These are phyloP conservation scores for Tetrapisispora fleetii DNA, from an alignment of 805 yeast genomes.

Conservation along the genomic window DNA sequence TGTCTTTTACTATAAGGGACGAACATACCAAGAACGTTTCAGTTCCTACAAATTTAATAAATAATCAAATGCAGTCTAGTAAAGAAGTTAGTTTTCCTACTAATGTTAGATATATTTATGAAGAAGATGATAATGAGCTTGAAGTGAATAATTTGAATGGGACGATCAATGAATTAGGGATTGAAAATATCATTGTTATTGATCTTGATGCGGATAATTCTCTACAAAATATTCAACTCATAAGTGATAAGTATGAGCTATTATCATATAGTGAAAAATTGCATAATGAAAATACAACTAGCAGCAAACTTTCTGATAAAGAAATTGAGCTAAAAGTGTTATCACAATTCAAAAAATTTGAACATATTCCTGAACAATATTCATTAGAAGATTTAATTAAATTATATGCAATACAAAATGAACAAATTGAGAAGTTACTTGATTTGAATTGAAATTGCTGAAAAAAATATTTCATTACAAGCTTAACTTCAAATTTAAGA, in stretches of 20 bases:
- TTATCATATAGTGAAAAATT: slow-evolving; percentile 10
- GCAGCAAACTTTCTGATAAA: not conserved
- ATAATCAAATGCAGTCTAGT: slow-evolving; percentile 3
- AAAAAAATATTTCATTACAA: not conserved
- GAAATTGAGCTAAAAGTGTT: slow-evolving; percentile 19
- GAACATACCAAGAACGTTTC: not conserved
- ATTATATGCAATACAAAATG: slow-evolving; percentile 21
- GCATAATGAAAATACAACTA: not conserved
- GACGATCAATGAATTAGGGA: slow-evolving; percentile 7
- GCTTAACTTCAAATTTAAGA: slow-evolving; percentile 9
- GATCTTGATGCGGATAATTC: slow-evolving; percentile 14
- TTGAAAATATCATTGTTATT: slow-evolving; percentile 22
- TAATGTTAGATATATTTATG: slow-evolving; percentile 24
- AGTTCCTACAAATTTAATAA: slow-evolving; percentile 6
- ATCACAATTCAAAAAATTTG: slow-evolving; percentile 18
- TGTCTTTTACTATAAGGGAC: not conserved
- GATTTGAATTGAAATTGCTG: not conserved
- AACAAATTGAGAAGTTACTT: slow-evolving; percentile 14
- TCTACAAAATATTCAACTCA: slow-evolving; percentile 15
- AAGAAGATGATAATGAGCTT: slow-evolving; percentile 18
- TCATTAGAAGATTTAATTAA: slow-evolving; percentile 16
- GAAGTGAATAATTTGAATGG: slow-evolving; percentile 3
- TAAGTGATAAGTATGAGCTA: slow-evolving; percentile 23
- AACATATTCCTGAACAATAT: slow-evolving; percentile 7
- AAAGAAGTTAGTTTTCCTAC: slow-evolving; percentile 18